Evolutionary conservation across 257 asterid genomes (phyloP), one percentile per base, ranked within the genome.

Genomic region (Plantago ovata): DNA sequence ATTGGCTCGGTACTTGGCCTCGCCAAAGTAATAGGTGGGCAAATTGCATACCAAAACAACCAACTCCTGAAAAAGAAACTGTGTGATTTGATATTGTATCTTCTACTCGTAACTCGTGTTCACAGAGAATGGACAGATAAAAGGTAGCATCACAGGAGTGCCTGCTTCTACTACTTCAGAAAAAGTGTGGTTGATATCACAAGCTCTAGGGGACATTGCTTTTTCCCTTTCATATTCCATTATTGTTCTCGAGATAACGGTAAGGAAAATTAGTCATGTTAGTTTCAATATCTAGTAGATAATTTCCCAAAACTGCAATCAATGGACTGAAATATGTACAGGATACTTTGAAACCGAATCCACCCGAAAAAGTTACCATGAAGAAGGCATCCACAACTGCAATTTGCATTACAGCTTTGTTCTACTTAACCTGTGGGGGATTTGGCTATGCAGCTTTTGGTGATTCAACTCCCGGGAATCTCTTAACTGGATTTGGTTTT

Each of bases 361-460:
- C 51, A 13, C 19, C 38, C 19, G 23, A 22, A 40, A 14, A 21
- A 18, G 10, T n/a, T 18, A 49, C 39, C 39, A 12, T 23, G 53
- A 41, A 48, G 49, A 48, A 49, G 36, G 36, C 36, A 49, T 49
- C 32, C 0, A 20, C 54, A 28, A 18, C 54, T 49, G 10, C 33
- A 15, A 20, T 18, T 56, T 69, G 71, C 73, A 48, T 79, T 38
- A 77, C 79, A 51, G 75, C 93, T 13, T 73, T 77, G 70, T 86
- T 86, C 74, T 75, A 80, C 93, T 56, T 89, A 15, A 73, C 78
- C 69, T 86, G 95, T 38, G 93, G 86, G 36, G 72, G 90, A 53
- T 76, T 84, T 3, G 95, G 94, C 5, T 86, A 86, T 38, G 95
- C 94, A 41, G 90, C 95, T 8, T 84, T 86, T 7, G 95, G 95